A percentile compares a stretch with the other conserved stretches of the same genome.
phyloP scores from a whole-genome alignment of 768 basidiomycete species.

The Lactifluus subvellereus region DNA sequence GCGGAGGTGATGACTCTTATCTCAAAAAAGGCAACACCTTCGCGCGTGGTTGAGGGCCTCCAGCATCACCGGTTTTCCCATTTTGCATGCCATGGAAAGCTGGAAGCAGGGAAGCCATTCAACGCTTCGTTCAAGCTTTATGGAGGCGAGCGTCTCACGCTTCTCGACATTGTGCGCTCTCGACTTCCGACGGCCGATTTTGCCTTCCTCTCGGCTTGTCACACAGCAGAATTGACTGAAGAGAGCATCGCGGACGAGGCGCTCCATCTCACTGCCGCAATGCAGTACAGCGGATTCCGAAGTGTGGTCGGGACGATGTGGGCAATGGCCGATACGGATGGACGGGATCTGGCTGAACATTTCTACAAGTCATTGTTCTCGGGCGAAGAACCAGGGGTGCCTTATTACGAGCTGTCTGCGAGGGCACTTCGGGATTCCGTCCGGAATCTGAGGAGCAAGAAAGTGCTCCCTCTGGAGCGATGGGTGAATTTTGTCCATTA shows the following conservation, averaged over 20 bases:
- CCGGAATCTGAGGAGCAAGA: not conserved
- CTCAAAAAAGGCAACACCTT: not conserved
- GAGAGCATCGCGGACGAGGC: not conserved
- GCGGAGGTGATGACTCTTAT: not conserved
- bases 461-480: not conserved
- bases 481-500: slow-evolving; percentile 8
- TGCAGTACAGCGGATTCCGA: not conserved
- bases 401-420: not conserved
- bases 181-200: no score
- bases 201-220: no score
- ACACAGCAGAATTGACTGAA: not conserved
- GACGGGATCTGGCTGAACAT: not conserved
- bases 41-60: not conserved
- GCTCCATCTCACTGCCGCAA: not conserved
- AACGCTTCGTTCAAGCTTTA: not conserved
- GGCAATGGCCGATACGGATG: no score
- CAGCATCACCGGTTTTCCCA: not conserved
- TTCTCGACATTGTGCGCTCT: no score
- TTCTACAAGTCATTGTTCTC: not conserved
- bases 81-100: not conserved
- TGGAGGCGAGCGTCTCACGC: not conserved
- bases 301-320: not conserved
- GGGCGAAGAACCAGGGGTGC: not conserved
- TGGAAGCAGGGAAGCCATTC: not conserved
- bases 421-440: no score